Evolutionary conservation across 805 yeast species (phyloP).

Genomic region (Jamesozyma piceae): DNA sequence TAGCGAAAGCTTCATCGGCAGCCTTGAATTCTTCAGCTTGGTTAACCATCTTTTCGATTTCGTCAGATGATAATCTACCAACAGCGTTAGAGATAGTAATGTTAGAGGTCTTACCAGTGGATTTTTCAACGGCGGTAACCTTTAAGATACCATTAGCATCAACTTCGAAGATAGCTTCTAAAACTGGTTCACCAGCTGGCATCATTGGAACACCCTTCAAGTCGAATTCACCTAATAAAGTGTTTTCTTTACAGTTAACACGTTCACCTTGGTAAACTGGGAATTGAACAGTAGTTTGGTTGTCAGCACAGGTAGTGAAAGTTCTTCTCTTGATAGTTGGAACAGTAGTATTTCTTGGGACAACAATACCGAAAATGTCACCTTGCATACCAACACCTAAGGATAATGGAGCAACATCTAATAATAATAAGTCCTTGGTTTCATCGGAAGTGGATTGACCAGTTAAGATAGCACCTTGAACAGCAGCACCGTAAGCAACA

Average conservation of each 20-base stretch:
- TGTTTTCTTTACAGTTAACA: conserved; percentile 96
- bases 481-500: conserved; percentile 99
- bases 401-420: conserved; percentile 96
- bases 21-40: conserved; percentile 99
- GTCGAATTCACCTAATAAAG: conserved; percentile 96
- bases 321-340: conserved; percentile 99
- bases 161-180: conserved; percentile 94
- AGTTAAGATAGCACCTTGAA: conserved; percentile 96
- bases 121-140: conserved; percentile 97
- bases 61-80: conserved; percentile 94
- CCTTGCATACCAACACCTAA: conserved; percentile 99
- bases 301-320: conserved; percentile 96
- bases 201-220: conserved; percentile 96
- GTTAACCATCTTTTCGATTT: conserved; percentile 61
- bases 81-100: conserved; percentile 98
- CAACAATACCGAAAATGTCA: conserved; percentile 97
- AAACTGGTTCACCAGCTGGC: conserved; percentile 62
- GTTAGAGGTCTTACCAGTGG: conserved; percentile 96
- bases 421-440: conserved; percentile 89
- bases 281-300: conserved; percentile 97
- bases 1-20: conserved; percentile 96
- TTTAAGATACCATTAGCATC: no score
- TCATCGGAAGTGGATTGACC: conserved; percentile 85
- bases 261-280: conserved; percentile 99
- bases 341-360: conserved; percentile 98